Base-by-base conservation (phyloP, 257 asterid genomes). In the Eustoma russellianum region DNA sequence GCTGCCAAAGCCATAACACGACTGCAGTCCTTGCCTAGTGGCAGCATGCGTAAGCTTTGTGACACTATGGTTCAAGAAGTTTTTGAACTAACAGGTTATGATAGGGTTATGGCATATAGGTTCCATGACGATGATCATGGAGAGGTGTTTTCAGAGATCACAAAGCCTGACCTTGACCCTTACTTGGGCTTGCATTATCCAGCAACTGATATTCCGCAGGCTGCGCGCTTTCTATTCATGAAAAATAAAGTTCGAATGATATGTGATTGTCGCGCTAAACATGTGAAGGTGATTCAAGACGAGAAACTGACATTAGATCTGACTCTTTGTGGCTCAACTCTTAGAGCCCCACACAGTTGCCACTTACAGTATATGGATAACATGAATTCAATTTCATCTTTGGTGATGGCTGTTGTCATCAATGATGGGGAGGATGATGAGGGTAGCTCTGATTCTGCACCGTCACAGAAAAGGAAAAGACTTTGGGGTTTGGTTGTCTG, bases 61-160 rank as follows among this genome's bases (percentile, higher is more conserved):
- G 94, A 87, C 49, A 71, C 94, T 2, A 87, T 91, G 96, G 84
- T 71, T 38, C 94, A 87, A 64, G 96, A 91, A 71, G 95, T 91
- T 52, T 91, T 84, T 50, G 98, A 91, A 62, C 95, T 91, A 57
- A 91, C 98, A 0, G 94, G 95, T 14, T 91, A 91, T 70, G 98
- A 91, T 65, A 65, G 98, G 74, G 98, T 84, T 76, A 87, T 87
- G 96, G 51, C 74, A 7, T 91, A 87, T 71, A 87, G 80, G 65
- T 87, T 91, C 65, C 98, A 91, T 14, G 96, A 91, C 12, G 98
- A 91, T 55, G 98, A 91, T 72, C 98, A 91, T 17, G 98, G 98
- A 1, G 98, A 91, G 83, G 98, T 91, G 46, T 60, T 87, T 17
- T 55, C 93, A 0, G 98, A 91, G 81, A 62, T 82, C 55, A 82